phyloP scores from a whole-genome alignment of 192 early-diverging fungal genomes.

The Phycomyces blakesleeanus region DNA sequence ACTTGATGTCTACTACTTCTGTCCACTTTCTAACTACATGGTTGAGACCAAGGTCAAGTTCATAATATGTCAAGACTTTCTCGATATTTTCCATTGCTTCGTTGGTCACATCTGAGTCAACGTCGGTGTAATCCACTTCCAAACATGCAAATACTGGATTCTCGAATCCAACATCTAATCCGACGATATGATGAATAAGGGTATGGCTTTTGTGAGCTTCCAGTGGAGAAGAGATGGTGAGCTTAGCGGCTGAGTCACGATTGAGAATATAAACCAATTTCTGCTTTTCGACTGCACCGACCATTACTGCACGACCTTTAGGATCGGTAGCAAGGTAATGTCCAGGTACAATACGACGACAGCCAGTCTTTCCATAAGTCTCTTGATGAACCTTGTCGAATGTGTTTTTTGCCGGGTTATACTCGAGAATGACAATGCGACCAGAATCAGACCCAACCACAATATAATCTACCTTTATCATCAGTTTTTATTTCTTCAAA shows the following conservation, averaged over 20 bases:
- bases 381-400: conserved; percentile 88
- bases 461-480: conserved; percentile 70
- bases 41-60: conserved; percentile 97
- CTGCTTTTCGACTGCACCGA: conserved; percentile 88
- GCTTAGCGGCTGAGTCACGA: conserved; percentile 75
- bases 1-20: conserved; percentile 65
- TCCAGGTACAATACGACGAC: conserved; percentile 86
- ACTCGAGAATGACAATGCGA: conserved; percentile 85
- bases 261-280: conserved; percentile 98
- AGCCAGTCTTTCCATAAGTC: conserved; percentile 91
- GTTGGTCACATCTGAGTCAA: conserved; percentile 71
- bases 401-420: conserved; percentile 64
- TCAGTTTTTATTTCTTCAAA: background rate
- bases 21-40: conserved; percentile 98
- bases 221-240: conserved; percentile 92
- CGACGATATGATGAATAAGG: conserved; percentile 75
- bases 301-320: conserved; percentile 93
- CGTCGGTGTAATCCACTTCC: conserved; percentile 82
- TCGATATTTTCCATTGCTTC: conserved; percentile 67
- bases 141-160: conserved; percentile 97
- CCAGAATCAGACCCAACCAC: conserved; percentile 90
- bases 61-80: conserved; percentile 89
- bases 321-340: conserved; percentile 96
- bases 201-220: conserved; percentile 86
- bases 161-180: conserved; percentile 96